These are phyloP conservation scores for Tolypocladium pustulatum DNA, from an alignment of 2,329 filamentous ascomycete genomes.

Conservation along the genomic window DNA sequence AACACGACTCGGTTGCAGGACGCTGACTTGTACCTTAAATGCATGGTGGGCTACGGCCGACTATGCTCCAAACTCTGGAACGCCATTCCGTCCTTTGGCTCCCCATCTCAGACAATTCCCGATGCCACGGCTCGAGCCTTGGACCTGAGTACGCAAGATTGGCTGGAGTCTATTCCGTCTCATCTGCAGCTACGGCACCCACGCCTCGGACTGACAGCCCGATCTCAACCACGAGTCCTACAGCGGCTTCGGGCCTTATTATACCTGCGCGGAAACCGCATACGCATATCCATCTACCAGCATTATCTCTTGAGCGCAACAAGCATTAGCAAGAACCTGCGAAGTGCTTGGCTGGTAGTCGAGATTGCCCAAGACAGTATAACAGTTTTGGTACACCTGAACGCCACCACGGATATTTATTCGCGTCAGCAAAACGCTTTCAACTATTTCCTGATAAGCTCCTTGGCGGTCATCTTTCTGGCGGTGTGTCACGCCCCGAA, in stretches of 20 bases:
- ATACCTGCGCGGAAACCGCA: conserved; percentile 31
- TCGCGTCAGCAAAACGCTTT: conserved; percentile 13
- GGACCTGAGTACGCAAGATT: conserved; percentile 31
- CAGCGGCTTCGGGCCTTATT: conserved; percentile 29
- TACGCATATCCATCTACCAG: conserved; percentile 31
- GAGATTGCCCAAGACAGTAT: conserved; percentile 13
- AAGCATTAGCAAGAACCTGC: conserved; percentile 22
- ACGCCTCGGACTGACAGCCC: conserved; percentile 20
- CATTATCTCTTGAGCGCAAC: conserved; percentile 25
- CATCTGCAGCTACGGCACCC: conserved; percentile 27
- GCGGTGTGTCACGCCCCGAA: conserved; percentile 33
- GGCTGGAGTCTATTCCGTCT: conserved; percentile 32
- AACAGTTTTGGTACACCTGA: conserved; percentile 10
- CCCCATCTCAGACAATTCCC: conserved; percentile 21
- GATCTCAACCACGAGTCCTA: conserved; percentile 21
- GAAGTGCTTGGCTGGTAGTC: conserved; percentile 25
- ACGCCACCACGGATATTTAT: conserved; percentile 14
- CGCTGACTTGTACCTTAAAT: conserved; percentile 28
- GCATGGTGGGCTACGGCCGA: conserved; percentile 36
- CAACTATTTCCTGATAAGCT: conserved; percentile 17
- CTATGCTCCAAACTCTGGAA: conserved; percentile 36
- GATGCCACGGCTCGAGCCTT: conserved; percentile 27
- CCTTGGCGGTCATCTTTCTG: conserved; percentile 24
- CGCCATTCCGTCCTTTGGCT: conserved; percentile 26
- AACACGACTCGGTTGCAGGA: conserved; percentile 10